Conservation (phyloP, 108 stramenopile species). For the Aurantiochytrium sp. region DNA sequence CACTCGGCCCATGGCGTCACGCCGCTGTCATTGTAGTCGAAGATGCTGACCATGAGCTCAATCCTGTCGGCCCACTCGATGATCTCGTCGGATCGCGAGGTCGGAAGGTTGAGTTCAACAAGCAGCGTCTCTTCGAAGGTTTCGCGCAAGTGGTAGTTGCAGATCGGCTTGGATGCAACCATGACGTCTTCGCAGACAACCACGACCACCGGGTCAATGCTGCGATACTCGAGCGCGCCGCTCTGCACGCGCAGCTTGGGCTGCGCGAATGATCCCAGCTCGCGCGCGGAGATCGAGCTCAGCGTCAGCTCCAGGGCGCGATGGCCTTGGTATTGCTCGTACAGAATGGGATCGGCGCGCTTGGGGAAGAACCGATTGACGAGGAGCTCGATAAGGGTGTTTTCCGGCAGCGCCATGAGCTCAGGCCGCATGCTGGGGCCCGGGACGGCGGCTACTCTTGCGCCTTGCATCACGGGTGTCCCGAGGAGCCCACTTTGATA, state of each 20-base stretch:
- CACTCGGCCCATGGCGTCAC: constrained; percentile 27
- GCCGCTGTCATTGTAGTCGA: constrained; percentile 20
- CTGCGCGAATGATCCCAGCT: background rate
- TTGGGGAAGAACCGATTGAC: background rate
- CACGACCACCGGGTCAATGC: background rate
- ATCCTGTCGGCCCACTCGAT: background rate
- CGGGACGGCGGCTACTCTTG: background rate
- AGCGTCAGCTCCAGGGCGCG: background rate
- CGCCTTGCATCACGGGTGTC: no score
- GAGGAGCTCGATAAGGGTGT: background rate
- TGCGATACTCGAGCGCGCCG: background rate
- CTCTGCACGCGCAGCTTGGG: background rate
- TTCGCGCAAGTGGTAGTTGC: background rate
- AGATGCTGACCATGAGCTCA: background rate
- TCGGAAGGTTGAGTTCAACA: background rate
- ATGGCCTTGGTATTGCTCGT: background rate
- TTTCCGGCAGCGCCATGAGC: background rate
- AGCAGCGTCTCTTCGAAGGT: background rate
- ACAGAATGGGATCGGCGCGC: background rate
- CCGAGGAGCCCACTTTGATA: no score
- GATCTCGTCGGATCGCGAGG: background rate
- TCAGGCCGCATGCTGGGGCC: background rate
- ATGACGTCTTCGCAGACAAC: background rate
- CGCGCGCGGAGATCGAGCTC: background rate
- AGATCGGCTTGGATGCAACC: background rate